These are phyloP conservation scores for Ophiostoma perfectum DNA, from an alignment of 2,329 filamentous ascomycete species.

Conservation along the genomic window DNA sequence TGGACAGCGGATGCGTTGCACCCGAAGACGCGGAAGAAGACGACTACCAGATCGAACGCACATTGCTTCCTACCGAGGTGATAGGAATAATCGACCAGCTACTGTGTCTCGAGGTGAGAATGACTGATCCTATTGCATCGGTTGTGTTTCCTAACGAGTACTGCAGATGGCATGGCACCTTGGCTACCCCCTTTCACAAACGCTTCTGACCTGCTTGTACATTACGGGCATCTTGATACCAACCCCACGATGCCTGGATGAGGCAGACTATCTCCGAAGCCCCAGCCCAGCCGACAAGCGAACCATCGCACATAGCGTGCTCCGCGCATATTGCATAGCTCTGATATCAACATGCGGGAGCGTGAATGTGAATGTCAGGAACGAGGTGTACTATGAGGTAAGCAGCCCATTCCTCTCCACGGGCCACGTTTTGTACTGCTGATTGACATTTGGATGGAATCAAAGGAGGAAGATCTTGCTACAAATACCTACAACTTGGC, in stretches of 20 bases:
- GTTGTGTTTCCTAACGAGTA: conserved; percentile 1
- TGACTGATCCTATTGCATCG: neutral
- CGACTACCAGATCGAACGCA: conserved; percentile 63
- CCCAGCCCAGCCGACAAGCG: neutral
- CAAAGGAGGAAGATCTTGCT: conserved; percentile 85
- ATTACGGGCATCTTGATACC: conserved; percentile 77
- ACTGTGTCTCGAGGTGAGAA: conserved; percentile 72
- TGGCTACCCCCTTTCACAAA: conserved; percentile 93
- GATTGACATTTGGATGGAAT: no score
- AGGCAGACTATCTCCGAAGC: conserved; percentile 55
- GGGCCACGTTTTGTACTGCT: no score
- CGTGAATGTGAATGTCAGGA: conserved; percentile 69
- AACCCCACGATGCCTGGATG: conserved; percentile 55
- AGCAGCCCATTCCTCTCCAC: no score
- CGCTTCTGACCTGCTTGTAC: conserved; percentile 86
- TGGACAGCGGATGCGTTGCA: conserved; percentile 83
- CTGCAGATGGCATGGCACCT: conserved; percentile 90
- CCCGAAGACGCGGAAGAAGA: conserved; percentile 79
- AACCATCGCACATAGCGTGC: conserved; percentile 45
- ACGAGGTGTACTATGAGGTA: conserved; percentile 79
- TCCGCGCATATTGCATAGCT: conserved; percentile 81
- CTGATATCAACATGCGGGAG: conserved; percentile 76
- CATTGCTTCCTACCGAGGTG: conserved; percentile 69
- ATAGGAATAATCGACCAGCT: conserved; percentile 93
- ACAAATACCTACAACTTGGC: conserved; percentile 82